Evolutionary conservation across 768 basidiomycete species (phyloP).

Genomic region (Russula abietina): DNA sequence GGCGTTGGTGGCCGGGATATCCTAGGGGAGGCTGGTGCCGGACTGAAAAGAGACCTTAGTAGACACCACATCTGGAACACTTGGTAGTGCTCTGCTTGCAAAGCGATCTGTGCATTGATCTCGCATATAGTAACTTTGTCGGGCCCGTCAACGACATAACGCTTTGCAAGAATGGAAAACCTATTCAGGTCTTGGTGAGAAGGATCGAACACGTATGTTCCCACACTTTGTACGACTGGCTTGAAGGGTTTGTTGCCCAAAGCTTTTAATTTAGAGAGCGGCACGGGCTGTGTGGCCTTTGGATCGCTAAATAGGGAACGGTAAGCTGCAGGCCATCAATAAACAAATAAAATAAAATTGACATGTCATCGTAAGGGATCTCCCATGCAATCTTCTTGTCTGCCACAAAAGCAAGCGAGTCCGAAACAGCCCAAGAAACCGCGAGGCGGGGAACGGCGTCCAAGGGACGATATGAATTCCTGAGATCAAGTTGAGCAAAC

Average conservation of each 20-base stretch:
- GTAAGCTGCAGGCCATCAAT: background rate
- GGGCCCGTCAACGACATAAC: conserved; percentile 50
- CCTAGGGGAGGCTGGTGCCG: conserved; percentile 33
- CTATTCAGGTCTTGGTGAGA: conserved; percentile 39
- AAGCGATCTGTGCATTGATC: conserved; percentile 56
- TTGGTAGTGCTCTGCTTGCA: conserved; percentile 48
- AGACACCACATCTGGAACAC: conserved; percentile 66
- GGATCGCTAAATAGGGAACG: conserved; percentile 37
- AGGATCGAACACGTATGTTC: conserved; percentile 40
- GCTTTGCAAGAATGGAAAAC: conserved; percentile 57
- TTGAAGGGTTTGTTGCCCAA: conserved; percentile 52
- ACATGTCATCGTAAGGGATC: conserved; percentile 76
- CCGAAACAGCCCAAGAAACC: conserved; percentile 58
- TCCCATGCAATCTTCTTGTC: conserved; percentile 53
- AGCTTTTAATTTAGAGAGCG: conserved; percentile 40
- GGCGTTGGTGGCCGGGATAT: conserved; percentile 28
- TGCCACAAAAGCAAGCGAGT: conserved; percentile 60
- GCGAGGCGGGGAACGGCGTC: conserved; percentile 61
- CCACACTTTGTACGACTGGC: conserved; percentile 53
- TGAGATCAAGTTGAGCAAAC: conserved; percentile 74
- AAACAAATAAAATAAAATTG: background rate
- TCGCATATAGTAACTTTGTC: conserved; percentile 47
- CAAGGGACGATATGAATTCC: conserved; percentile 55
- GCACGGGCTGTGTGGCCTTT: conserved; percentile 27
- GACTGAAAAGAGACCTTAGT: conserved; percentile 48